Percentiles rank a stretch among this genome's conserved stretches.
Conservation (phyloP, 345 rosid genomes). For the Melaleuca alternifolia region DNA sequence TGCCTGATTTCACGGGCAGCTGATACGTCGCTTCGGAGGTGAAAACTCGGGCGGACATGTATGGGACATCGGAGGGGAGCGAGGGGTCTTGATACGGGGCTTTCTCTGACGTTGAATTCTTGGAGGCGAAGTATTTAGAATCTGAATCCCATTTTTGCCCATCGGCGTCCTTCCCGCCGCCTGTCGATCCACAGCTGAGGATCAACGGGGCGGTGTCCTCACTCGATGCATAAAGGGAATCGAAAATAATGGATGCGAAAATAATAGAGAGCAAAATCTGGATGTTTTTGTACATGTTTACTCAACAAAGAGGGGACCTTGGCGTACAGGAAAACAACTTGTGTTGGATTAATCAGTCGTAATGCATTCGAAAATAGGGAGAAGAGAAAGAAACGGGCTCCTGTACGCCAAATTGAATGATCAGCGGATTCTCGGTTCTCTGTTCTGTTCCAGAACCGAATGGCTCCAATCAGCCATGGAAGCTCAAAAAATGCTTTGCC, state of each 20-base stretch:
- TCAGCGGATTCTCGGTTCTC: neutral
- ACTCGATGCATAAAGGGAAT: neutral
- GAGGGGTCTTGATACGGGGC: conserved; percentile 66
- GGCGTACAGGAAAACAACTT: neutral
- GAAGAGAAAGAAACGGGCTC: neutral
- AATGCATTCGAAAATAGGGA: neutral
- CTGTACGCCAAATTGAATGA: neutral
- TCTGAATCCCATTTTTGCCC: conserved; percentile 60
- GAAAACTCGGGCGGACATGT: conserved; percentile 69
- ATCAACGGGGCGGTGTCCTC: neutral
- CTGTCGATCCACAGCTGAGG: conserved; percentile 44
- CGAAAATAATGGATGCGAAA: neutral
- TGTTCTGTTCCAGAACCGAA: neutral
- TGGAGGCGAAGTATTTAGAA: conserved; percentile 26
- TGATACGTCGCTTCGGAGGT: conserved; percentile 37
- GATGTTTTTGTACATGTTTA: neutral
- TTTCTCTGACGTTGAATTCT: conserved; percentile 16
- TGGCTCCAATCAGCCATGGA: conserved; percentile 7
- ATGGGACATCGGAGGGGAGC: conserved; percentile 49
- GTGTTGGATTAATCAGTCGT: neutral
- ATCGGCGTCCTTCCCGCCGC: conserved; percentile 38
- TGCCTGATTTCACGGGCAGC: conserved; percentile 27
- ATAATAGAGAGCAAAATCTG: neutral
- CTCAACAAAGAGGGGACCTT: neutral
- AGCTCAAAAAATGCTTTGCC: neutral